Percentiles rank a stretch among this genome's conserved stretches.
phyloP scores from a whole-genome alignment of 768 basidiomycete species.

The Mrakia frigida region DNA sequence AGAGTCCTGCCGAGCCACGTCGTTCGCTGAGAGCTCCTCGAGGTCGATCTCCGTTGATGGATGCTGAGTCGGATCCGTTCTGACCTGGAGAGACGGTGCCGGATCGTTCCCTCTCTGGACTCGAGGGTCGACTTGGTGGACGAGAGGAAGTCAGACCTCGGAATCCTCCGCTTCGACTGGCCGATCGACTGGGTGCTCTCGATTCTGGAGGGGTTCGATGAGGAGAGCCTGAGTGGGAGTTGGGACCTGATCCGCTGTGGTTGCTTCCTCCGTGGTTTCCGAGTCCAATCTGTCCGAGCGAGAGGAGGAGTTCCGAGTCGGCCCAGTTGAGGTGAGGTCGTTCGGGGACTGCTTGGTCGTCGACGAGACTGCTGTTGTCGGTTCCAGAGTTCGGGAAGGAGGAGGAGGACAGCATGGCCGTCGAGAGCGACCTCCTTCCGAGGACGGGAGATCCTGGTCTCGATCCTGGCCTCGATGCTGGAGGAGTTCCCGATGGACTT shows the following conservation, averaged over 20 bases:
- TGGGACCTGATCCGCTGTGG: conserved; percentile 7
- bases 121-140: conserved; percentile 51
- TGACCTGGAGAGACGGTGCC: conserved; percentile 14
- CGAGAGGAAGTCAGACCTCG: conserved; percentile 43
- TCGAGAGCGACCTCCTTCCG: conserved; percentile 32
- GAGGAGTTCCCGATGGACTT: conserved; percentile 37
- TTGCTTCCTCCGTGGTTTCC: conserved; percentile 3
- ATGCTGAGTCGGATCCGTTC: conserved; percentile 9
- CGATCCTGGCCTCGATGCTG: conserved; percentile 37
- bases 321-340: conserved; percentile 58
- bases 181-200: conserved; percentile 34
- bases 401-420: conserved; percentile 19
- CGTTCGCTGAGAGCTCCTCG: conserved; percentile 44
- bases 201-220: conserved; percentile 43
- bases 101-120: conserved; percentile 52
- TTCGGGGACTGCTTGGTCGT: conserved; percentile 38
- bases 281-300: conserved; percentile 48
- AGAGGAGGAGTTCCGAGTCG: conserved; percentile 75
- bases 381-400: not conserved
- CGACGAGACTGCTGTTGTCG: not conserved
- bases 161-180: conserved; percentile 41
- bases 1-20: conserved; percentile 34
- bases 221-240: conserved; percentile 34
- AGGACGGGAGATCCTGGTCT: conserved; percentile 36
- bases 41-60: not conserved